phyloP scores from a whole-genome alignment of 169 alveolate species.

The Eimeria necatrix region DNA sequence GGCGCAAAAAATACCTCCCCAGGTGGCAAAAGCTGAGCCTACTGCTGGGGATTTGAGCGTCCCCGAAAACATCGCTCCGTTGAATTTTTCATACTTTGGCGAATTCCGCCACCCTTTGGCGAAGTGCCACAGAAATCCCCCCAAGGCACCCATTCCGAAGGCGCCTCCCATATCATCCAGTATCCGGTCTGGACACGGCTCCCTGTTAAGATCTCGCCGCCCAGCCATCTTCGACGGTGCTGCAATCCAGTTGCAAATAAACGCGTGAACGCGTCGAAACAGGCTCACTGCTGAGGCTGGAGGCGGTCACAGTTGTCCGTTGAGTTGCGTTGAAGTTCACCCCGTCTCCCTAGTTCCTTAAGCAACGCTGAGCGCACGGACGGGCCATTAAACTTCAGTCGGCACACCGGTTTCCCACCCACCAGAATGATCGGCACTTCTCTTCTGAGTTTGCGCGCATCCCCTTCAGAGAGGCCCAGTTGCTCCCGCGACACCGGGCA shows the following conservation, averaged over 20 bases:
- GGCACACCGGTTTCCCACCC: slow-evolving; percentile 45
- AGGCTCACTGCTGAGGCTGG: too few species aligned
- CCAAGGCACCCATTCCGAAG: slow-evolving; percentile 97
- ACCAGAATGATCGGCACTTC: slow-evolving; percentile 38
- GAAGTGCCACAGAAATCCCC: slow-evolving; percentile 96
- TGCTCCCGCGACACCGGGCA: not conserved
- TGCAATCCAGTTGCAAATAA: too few species aligned
- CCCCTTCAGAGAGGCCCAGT: slow-evolving; percentile 5
- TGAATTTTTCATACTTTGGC: slow-evolving; percentile 91
- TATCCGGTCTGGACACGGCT: slow-evolving; percentile 98
- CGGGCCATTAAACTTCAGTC: slow-evolving; percentile 70
- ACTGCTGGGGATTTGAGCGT: slow-evolving; percentile 95
- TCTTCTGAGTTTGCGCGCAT: not conserved
- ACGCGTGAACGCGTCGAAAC: too few species aligned
- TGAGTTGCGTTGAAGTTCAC: not conserved
- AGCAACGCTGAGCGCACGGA: slow-evolving; percentile 56
- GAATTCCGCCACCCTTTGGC: slow-evolving; percentile 95
- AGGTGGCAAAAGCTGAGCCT: slow-evolving; percentile 96
- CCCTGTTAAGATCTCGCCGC: slow-evolving; percentile 91
- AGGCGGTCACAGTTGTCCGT: not conserved
- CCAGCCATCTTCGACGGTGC: slow-evolving; percentile 52
- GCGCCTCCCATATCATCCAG: slow-evolving; percentile 98
- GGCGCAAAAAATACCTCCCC: slow-evolving; percentile 98
- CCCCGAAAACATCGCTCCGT: slow-evolving; percentile 96
- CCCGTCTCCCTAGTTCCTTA: slow-evolving; percentile 5